Base-by-base conservation (phyloP, 148 eudicot genomes). In the Polygonum aviculare region DNA sequence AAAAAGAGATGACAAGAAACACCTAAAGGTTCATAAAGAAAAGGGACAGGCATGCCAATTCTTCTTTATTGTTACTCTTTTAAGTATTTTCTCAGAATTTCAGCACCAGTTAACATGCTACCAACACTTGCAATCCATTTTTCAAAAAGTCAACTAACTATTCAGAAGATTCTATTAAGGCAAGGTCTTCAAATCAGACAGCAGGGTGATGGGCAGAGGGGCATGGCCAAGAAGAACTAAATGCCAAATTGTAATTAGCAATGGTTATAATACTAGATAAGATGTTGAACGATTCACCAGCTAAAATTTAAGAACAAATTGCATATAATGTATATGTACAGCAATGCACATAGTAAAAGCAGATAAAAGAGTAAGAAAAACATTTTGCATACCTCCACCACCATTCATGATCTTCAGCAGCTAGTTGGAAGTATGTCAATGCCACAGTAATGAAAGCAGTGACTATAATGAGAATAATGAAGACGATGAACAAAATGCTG, bases 371-470 rank as follows among this genome's bases (percentile, higher is more conserved):
- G 9, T 18, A 22, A 51, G 15, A 40, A 7, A 21, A 44, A 26
- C 18, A 22, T 16, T 44, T 26, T 9, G 0, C 74, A 45, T 72
- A 72, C 74, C 74, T 72, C 74, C 74, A 72, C 74, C 74, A 72
- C 74, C 74, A 72, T 44, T 44, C 74, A 72, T 72, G 74, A 72
- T 72, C 74, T 72, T 72, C 74, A 47, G 74, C 74, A 72, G 74
- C 74, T 15, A 72, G 74, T 35, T 72, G 74, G 74, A 72, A 72
- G 33, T 72, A 72, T n/a, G 74, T 44, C 52, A 72, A 44, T 47
- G 74, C 74, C 74, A 72, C 74, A 18, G 74, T 72, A 44, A 72
- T 72, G 74, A 72, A 72, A 72, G 74, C 74, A 72, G 51, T 72
- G 52, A 72, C 74, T 72, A 72, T 72, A 26, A 44, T 72, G 33